These are phyloP conservation scores for Excoecaria cochinchinensis DNA, from an alignment of 345 rosid genomes.

Conservation along the genomic window DNA sequence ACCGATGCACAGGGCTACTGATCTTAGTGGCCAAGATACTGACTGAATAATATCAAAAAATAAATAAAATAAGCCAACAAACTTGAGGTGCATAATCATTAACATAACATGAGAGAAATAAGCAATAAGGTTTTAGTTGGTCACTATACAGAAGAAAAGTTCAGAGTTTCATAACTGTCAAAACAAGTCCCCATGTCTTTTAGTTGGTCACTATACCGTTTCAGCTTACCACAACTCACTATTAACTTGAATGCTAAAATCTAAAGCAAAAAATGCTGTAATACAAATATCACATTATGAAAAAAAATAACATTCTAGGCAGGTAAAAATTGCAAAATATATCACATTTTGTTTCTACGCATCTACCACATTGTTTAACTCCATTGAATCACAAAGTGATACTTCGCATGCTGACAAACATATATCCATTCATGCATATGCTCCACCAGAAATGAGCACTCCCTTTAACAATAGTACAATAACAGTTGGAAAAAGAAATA, in stretches of 20 bases:
- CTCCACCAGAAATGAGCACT: neutral
- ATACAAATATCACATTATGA: neutral
- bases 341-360: conserved; percentile 31
- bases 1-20: too few species aligned
- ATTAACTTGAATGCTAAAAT: neutral
- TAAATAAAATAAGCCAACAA: neutral
- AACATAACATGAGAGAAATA: neutral
- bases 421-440: too few species aligned
- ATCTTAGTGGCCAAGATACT: neutral
- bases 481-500: neutral
- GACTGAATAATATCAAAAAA: neutral
- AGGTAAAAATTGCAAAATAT: neutral
- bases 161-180: neutral
- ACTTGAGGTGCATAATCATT: neutral
- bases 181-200: neutral
- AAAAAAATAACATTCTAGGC: too few species aligned
- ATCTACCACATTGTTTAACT: neutral
- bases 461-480: neutral
- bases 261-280: neutral
- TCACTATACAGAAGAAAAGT: neutral
- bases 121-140: neutral
- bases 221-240: neutral
- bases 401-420: neutral
- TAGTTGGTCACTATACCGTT: neutral
- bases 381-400: neutral